Base-by-base conservation (phyloP, 768 basidiomycete species). In the Termitomyces titanicus region DNA sequence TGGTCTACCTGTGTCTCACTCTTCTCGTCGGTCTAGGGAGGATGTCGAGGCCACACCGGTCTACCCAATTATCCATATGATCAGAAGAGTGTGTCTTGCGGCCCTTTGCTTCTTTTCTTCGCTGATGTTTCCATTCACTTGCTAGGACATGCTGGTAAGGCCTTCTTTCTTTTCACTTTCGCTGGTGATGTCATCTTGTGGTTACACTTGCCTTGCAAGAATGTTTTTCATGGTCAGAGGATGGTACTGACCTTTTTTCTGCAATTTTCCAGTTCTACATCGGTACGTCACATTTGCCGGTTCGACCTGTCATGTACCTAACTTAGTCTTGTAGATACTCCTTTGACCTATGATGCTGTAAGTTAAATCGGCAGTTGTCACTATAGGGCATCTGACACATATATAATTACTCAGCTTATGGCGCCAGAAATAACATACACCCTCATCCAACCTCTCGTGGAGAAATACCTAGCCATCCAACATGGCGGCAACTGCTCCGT, bases 371-470 rank as follows among this genome's bases (percentile, higher is more conserved):
- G 27, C 54, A 40, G 13, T 18, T 51, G 18, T 46, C 51, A 1
- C 25, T 35, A 33, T 3, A 47, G 8, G 3, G 15, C 40, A 44
- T 25, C 33, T 54, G 18, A 51, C 55, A 35, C 37, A 40, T 20
- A 40, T 20, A 11, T 25, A 29, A 9, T n/a, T 2, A 42, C 52
- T 49, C 69, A 95, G 86, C 75, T 97, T 43, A 81, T 80, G 1
- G 86, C 88, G 1, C 92, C 95, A 2, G 95, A 98, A 67, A 79
- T 94, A 34, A 93, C 89, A 1, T 97, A 97, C 67, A 89, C 92
- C 1, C 85, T 98, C 58, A 78, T 96, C 52, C 88, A 86, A 35
- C 95, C 95, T 0, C 78, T 98, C 31, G 82, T 86, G 45, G 89
- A 94, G 55, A 96, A 94, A 72, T 97, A 97, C 69, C 73, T 81